A percentile compares a stretch with the other conserved stretches of the same genome.
Evolutionary conservation across 176 grass and related monocot species (phyloP).

Genomic region (Pontederia paniculata): DNA sequence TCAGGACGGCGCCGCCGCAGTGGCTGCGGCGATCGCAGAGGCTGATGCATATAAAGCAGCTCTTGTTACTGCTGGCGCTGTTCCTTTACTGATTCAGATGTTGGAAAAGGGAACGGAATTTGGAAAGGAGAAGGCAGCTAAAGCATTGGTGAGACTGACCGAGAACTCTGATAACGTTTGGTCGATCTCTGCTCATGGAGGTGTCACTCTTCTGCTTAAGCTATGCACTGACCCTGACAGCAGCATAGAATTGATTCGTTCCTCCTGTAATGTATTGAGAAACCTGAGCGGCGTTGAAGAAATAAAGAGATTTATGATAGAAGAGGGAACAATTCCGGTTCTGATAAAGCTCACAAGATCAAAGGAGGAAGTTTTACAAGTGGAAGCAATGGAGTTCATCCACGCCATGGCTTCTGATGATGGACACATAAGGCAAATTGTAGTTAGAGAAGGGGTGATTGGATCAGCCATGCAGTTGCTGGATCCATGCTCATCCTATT

Average conservation of each 20-base stretch:
- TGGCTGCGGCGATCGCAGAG: constrained; percentile 30
- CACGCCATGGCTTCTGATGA: constrained; percentile 50
- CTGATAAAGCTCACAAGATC: constrained; percentile 51
- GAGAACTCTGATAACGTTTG: constrained; percentile 93
- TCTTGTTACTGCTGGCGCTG: constrained; percentile 53
- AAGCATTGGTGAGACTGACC: constrained; percentile 57
- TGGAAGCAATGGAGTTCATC: constrained; percentile 47
- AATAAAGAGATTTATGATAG: constrained; percentile 71
- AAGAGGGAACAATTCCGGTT: constrained; percentile 47
- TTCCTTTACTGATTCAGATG: constrained; percentile 51
- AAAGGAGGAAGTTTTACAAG: constrained; percentile 43
- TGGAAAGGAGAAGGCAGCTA: constrained; percentile 42
- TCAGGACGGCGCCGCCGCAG: constrained; percentile 46
- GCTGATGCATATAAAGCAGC: constrained; percentile 39
- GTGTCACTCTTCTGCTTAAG: constrained; percentile 51
- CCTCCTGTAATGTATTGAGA: constrained; percentile 47
- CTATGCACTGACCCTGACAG: constrained; percentile 21
- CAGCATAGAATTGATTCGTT: constrained; percentile 37
- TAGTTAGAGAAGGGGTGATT: constrained; percentile 48
- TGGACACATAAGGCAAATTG: constrained; percentile 33
- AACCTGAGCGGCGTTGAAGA: constrained; percentile 72
- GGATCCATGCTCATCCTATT: constrained; percentile 52
- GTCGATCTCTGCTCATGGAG: constrained; percentile 80
- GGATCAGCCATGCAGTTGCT: constrained; percentile 50
- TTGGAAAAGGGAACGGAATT: constrained; percentile 34